phyloP scores from a whole-genome alignment of 345 rosid genomes.

The Gynandropsis gynandra region DNA sequence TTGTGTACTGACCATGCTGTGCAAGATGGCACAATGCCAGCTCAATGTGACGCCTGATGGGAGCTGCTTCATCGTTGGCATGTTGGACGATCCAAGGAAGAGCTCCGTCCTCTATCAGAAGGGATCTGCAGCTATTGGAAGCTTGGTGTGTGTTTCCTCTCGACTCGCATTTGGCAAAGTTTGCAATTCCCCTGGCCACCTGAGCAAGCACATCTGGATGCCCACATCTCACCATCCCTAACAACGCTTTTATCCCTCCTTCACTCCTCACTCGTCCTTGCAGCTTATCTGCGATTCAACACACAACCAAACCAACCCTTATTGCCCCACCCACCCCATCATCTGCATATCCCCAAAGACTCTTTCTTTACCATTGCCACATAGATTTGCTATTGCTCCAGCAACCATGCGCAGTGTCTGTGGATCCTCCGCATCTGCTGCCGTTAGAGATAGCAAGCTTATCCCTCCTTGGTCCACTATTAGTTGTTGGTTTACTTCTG shows the following conservation, averaged over 20 bases:
- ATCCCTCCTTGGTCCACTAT: slow-evolving; percentile 96
- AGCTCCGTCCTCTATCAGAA: slow-evolving; percentile 83
- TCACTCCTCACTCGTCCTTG: slow-evolving; percentile 78
- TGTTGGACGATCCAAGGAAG: slow-evolving; percentile 98
- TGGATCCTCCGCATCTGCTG: slow-evolving; percentile 89
- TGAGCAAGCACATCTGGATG: slow-evolving; percentile 98
- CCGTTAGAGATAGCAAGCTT: slow-evolving; percentile 66
- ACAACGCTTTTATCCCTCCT: slow-evolving; percentile 93
- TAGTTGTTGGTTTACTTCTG: slow-evolving; percentile 94
- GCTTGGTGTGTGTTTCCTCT: slow-evolving; percentile 78
- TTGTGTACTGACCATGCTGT: slow-evolving; percentile 64
- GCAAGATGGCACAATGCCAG: slow-evolving; percentile 97
- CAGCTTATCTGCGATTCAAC: slow-evolving; percentile 94
- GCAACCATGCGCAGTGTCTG: slow-evolving; percentile 97
- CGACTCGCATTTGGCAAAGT: slow-evolving; percentile 98
- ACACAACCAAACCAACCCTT: too few species aligned
- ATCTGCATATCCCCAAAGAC: too few species aligned
- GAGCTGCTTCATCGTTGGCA: slow-evolving; percentile 80
- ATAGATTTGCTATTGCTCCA: slow-evolving; percentile 95
- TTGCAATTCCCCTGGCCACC: slow-evolving; percentile 96
- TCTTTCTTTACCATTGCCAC: slow-evolving; percentile 75
- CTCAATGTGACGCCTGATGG: slow-evolving; percentile 91
- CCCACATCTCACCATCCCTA: slow-evolving; percentile 91
- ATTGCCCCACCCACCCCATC: too few species aligned
- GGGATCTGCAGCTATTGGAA: slow-evolving; percentile 71